Base-by-base conservation (phyloP, 2,329 filamentous ascomycete genomes). In the Talaromyces islandicus region DNA sequence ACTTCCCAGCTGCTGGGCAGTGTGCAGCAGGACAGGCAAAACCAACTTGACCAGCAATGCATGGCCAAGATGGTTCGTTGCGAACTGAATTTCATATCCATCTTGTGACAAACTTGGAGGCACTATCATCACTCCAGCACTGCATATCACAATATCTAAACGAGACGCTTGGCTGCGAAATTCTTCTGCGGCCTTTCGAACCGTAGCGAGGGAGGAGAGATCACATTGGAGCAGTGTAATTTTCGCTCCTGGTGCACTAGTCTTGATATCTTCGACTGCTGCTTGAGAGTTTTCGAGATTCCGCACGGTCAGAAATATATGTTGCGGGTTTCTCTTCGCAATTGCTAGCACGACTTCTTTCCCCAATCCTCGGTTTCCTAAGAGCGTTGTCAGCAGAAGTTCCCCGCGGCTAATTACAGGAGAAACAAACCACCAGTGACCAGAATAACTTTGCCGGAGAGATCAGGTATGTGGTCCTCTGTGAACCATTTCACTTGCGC, bases 381-480 rank as follows among this genome's bases (percentile, higher is more conserved):
- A 43, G 21, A 55, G 1, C 9, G 11, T 3, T 41, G 12, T 38
- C 4, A 38, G 17, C 14, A 54, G 5, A 11, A 25, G 25, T 50
- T 38, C 48, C 9, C 48, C 55, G 1, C 11, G 29, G 41, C 21
- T 19, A 56, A 21, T 46, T 10, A 46, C 14, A 46, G 19, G 10
- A 46, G 29, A 48, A 21, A 55, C 64, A 56, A 70, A 80, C 80
- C 81, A 58, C 81, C 82, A 2, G 81, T 83, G 4, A 83, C 70
- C n/a, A 83, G 69, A 35, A 83, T 74, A 9, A 82, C 77, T 62
- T 81, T 83, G 48, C 76, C 78, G 1, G 73, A 66, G 11, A 83
- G 75, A 27, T 77, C 73, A 4, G 70, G 67, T 25, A 83, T 76
- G 62, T 82, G 77, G 12, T 67, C 73, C 7, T 75, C 71, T 0